Conservation (phyloP, 768 basidiomycete species). For the Tylopilus sp. region DNA sequence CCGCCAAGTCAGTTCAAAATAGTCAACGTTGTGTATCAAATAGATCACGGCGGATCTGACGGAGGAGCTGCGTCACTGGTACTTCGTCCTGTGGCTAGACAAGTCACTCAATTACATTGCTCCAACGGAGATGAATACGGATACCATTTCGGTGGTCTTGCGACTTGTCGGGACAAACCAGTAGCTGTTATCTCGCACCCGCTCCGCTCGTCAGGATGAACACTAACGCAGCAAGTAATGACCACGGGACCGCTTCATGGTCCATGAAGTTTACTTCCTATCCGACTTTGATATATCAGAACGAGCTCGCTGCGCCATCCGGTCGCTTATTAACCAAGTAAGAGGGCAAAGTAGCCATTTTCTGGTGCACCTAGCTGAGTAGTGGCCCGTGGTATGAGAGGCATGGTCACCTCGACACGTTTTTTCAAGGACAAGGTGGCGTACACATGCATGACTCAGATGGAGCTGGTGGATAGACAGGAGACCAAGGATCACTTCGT, state of each 20-base stretch:
- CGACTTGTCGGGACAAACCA: conserved; percentile 33
- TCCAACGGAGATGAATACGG: conserved; percentile 52
- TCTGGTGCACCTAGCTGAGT: conserved; percentile 55
- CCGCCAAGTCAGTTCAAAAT: conserved; percentile 7
- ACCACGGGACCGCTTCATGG: conserved; percentile 30
- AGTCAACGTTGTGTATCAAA: conserved; percentile 16
- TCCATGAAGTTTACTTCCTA: conserved; percentile 65
- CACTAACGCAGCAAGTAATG: conserved; percentile 1
- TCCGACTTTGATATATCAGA: conserved; percentile 48
- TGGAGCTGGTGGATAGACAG: conserved; percentile 20
- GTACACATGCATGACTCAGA: conserved; percentile 56
- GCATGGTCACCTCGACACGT: conserved; percentile 44
- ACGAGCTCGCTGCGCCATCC: conserved; percentile 42
- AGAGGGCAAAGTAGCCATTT: conserved; percentile 37
- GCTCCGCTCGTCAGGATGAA: conserved; percentile 22
- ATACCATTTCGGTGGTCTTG: conserved; percentile 55
- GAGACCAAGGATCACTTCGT: background rate
- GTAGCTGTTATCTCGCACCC: conserved; percentile 52
- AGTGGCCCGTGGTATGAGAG: conserved; percentile 49
- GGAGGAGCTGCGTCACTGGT: conserved; percentile 50
- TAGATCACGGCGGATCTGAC: conserved; percentile 43
- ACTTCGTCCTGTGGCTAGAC: conserved; percentile 55
- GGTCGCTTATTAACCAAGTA: conserved; percentile 39
- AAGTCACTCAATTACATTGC: conserved; percentile 45
- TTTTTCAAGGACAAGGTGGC: conserved; percentile 54